Evolutionary conservation across 768 basidiomycete species (phyloP), one percentile per base, ranked within the genome.

Genomic region (Goffeauzyma gilvescens): DNA sequence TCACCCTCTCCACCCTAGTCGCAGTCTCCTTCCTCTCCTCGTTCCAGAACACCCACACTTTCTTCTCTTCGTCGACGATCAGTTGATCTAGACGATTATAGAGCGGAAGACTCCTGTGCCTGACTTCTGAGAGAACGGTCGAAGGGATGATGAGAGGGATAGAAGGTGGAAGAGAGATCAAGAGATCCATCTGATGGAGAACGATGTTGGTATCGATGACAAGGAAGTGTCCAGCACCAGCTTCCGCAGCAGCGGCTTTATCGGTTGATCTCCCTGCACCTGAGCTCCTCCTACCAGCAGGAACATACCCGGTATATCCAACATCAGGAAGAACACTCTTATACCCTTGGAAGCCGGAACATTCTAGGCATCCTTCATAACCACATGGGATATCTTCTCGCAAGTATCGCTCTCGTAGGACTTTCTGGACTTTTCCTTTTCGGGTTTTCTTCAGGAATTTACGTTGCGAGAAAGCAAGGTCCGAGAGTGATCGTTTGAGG

Each of bases 371-470:
- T 27, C 66, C 54, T 63, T 46, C 73, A 59, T 50, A 90, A 1
- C 89, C 89, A 59, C 90, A 96, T 8, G 73, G 73, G 24, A 96
- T 79, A 56, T 93, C 89, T 54, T 85, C 76, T 24, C 93, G 72
- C 8, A 98, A 74, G 64, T 96, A 98, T 49, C 90, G 70, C 66
- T 98, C 90, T 18, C 90, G 74, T 17, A 95, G 68, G 46, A 95
- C 93, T 84, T 89, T 93, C 56, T 89, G 75, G 15, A 98, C 84
- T 57, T 87, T 89, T 13, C 93, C 93, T 53, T 75, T 68, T 0
- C 82, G 80, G 0, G 93, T 95, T 66, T 96, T 96, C 65, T 84
- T 90, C 71, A 87, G 81, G 65, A 87, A 96, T 60, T 85, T 90
- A 47, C 81, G 77, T 54, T 84, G 84, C 0, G 82, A 50, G 18